These are phyloP conservation scores for Zea mays DNA, from an alignment of 176 grass and related monocot species.

Conservation along the genomic window Zm-B73-REFERENCE-NAM-5.0 NC_050104.1:127528001-127528500, in stretches of 20 bases:
- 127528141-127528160: constrained; percentile 95
- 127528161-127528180: constrained; percentile 93
- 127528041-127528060: constrained; percentile 99
- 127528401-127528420: constrained; percentile 95
- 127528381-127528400: constrained; percentile 99
- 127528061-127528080: constrained; percentile 70
- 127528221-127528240: constrained; percentile 90
- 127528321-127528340: constrained; percentile 95
- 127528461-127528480: constrained; percentile 99
- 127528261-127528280: constrained; percentile 98
- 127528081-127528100: constrained; percentile 99
- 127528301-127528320: constrained; percentile 99
- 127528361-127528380: constrained; percentile 91
- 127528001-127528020: constrained; percentile 81
- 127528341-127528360: constrained; percentile 97
- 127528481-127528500: constrained; percentile 97
- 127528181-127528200: constrained; percentile 99
- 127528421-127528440: constrained; percentile 92
- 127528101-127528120: constrained; percentile 93
- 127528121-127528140: constrained; percentile 91
- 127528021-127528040: constrained; percentile 95
- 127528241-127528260: constrained; percentile 96
- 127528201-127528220: constrained; percentile 98
- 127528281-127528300: constrained; percentile 97
- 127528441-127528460: constrained; percentile 98